A percentile compares a stretch with the other conserved stretches of the same genome.
phyloP scores from a whole-genome alignment of 2,329 filamentous ascomycete species.

The Fusarium sp. region DNA sequence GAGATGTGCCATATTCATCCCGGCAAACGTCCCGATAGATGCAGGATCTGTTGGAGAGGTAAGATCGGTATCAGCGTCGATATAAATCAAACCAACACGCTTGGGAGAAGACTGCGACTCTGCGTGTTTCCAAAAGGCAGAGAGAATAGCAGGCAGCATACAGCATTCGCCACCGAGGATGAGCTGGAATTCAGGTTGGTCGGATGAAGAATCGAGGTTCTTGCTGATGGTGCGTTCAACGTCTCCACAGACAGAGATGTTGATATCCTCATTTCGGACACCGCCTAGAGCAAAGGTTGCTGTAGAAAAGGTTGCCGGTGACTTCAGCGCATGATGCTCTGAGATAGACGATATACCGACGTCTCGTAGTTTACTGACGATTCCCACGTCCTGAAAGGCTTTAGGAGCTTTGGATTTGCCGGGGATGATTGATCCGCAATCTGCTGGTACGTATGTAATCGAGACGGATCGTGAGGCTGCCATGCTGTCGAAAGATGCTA shows the following conservation, averaged over 20 bases:
- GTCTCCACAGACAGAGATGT: constrained; percentile 31
- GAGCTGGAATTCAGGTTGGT: constrained; percentile 25
- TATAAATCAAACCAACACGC: constrained; percentile 41
- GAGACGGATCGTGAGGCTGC: constrained; percentile 10
- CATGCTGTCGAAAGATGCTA: constrained; percentile 8
- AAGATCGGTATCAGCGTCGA: constrained; percentile 44
- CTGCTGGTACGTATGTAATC: constrained; percentile 41
- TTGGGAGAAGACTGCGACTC: neutral
- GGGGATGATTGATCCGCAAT: constrained; percentile 43
- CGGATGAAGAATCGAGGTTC: neutral
- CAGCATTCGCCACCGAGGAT: constrained; percentile 41
- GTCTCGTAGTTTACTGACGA: constrained; percentile 7
- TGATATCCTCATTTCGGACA: constrained; percentile 33
- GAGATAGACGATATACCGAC: constrained; percentile 4
- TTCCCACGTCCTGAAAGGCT: constrained; percentile 34
- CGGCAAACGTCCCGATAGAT: constrained; percentile 40
- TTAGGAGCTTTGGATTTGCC: constrained; percentile 44
- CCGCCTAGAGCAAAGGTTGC: constrained; percentile 17
- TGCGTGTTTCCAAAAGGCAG: constrained; percentile 28
- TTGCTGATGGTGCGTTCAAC: constrained; percentile 12
- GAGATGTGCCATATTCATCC: constrained; percentile 44
- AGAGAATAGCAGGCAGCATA: constrained; percentile 37
- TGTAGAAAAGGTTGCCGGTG: constrained; percentile 21
- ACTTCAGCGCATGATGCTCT: constrained; percentile 25
- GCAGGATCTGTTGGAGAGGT: constrained; percentile 32